phyloP scores from a whole-genome alignment of 2,329 filamentous ascomycete genomes.

The Talaromyces islandicus region DNA sequence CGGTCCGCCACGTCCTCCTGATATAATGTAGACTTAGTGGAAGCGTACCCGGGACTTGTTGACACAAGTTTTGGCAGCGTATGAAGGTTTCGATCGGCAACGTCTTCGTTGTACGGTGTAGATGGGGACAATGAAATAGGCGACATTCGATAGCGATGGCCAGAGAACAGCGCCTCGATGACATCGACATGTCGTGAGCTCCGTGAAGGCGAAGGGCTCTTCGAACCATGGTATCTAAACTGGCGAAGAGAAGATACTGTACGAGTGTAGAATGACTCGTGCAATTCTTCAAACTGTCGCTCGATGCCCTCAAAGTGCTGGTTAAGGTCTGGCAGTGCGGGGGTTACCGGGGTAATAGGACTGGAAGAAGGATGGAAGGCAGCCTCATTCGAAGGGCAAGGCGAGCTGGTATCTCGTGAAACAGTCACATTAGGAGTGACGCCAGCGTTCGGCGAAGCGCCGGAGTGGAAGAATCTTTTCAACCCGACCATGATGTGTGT shows the following conservation, averaged over 20 bases:
- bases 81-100: slow-evolving; percentile 38
- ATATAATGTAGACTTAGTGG: slow-evolving; percentile 29
- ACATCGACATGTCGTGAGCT: slow-evolving; percentile 35
- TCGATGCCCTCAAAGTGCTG: slow-evolving; percentile 33
- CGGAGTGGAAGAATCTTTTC: slow-evolving; percentile 24
- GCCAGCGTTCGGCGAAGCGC: neutral
- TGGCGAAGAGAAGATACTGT: slow-evolving; percentile 22
- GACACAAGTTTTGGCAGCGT: slow-evolving; percentile 16
- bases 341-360: neutral
- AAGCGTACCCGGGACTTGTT: slow-evolving; percentile 18
- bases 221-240: slow-evolving; percentile 16
- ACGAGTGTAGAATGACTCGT: slow-evolving; percentile 27
- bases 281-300: slow-evolving; percentile 33
- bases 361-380: neutral
- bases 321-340: slow-evolving; percentile 17
- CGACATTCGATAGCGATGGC: slow-evolving; percentile 23
- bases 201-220: slow-evolving; percentile 15
- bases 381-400: neutral
- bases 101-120: slow-evolving; percentile 37
- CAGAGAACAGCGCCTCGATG: slow-evolving; percentile 32
- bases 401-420: neutral
- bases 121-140: slow-evolving; percentile 23
- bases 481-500: slow-evolving; percentile 26
- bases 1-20: slow-evolving; percentile 39
- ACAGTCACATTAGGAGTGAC: neutral